phyloP scores from a whole-genome alignment of 495 filamentous ascomycete species.

The Lepraria neglecta region DNA sequence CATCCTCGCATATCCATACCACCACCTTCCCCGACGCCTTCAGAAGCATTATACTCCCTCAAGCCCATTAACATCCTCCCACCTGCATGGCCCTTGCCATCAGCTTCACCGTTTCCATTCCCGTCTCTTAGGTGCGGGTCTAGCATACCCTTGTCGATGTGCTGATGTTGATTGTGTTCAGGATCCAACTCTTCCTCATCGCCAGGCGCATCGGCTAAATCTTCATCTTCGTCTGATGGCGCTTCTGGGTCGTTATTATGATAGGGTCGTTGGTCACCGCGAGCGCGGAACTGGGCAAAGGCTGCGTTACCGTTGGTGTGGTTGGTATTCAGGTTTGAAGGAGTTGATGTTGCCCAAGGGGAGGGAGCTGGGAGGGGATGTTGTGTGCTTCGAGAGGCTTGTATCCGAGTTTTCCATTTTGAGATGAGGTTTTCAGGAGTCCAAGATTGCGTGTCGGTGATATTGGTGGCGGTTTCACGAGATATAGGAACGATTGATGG shows the following conservation, averaged over 20 bases:
- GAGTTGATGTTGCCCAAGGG: conserved; percentile 6
- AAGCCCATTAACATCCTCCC: conserved; percentile 23
- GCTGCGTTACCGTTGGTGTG: conserved; percentile 18
- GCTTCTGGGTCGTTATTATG: conserved; percentile 17
- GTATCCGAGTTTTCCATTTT: conserved; percentile 52
- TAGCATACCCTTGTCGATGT: conserved; percentile 21
- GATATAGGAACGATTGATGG: conserved; percentile 57
- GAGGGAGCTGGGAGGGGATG: conserved; percentile 15
- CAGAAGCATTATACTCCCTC: conserved; percentile 14
- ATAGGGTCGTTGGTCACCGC: conserved; percentile 2
- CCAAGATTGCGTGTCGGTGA: conserved; percentile 38
- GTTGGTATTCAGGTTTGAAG: background rate
- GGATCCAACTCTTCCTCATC: conserved; percentile 17
- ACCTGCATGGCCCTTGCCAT: conserved; percentile 18
- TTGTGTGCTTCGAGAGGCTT: conserved; percentile 27
- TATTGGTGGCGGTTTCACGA: conserved; percentile 36
- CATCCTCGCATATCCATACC: conserved; percentile 11
- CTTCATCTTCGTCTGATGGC: conserved; percentile 22
- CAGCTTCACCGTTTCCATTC: conserved; percentile 13
- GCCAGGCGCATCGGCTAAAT: conserved; percentile 18
- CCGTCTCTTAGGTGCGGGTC: conserved; percentile 20
- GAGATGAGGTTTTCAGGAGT: conserved; percentile 51
- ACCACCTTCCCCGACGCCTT: conserved; percentile 8
- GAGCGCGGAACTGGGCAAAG: conserved; percentile 14
- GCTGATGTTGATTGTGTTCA: conserved; percentile 6